Evolutionary conservation across 495 filamentous ascomycete species (phyloP), one percentile per base, ranked within the genome.

Genomic region (Hypoxylon trugodes): DNA sequence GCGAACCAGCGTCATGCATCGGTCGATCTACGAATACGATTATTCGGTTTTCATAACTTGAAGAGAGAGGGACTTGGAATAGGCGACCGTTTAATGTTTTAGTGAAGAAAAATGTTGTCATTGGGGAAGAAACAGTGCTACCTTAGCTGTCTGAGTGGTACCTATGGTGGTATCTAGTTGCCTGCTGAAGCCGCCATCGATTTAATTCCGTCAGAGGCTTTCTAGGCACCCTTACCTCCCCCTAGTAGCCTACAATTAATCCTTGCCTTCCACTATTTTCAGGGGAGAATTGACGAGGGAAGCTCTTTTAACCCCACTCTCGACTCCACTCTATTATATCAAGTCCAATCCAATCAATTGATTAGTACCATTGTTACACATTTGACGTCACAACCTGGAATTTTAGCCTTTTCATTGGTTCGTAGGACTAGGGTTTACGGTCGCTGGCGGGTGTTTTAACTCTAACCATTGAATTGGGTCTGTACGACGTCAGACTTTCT

Each of bases 341-440:
- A 42, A 2, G 13, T 42, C 3, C 28, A 5, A 30, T 30, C 4
- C 10, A 30, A 30, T 30, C 5, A 10, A 30, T 30, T 30, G 28
- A 8, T n/a, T n/a, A 13, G 12, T 36, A 9, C 18, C 16, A 25
- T 15, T 4, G 24, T 32, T 41, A 41, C 24, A 48, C 13, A 51
- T 24, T 36, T 60, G 55, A 60, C 57, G 57, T 60, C 57, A 60
- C 57, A n/a, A 9, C 9, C 32, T 33, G 18, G 38, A 43, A 40
- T 40, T 15, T 15, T 55, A 24, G 18, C 7, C 21, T 30, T 45
- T 12, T 15, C 8, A 6, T 4, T 7, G 18, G 12, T n/a, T n/a
- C n/a, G n/a, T 33, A 19, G 7, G 15, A 16, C 33, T 33, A 18
- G 45, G 45, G 33, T 32, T 1, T 21, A 32, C 45, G 45, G 45